These are phyloP conservation scores for Dactylellina sp. DNA, from an alignment of 2,329 filamentous ascomycete genomes.

Conservation along the genomic window DNA sequence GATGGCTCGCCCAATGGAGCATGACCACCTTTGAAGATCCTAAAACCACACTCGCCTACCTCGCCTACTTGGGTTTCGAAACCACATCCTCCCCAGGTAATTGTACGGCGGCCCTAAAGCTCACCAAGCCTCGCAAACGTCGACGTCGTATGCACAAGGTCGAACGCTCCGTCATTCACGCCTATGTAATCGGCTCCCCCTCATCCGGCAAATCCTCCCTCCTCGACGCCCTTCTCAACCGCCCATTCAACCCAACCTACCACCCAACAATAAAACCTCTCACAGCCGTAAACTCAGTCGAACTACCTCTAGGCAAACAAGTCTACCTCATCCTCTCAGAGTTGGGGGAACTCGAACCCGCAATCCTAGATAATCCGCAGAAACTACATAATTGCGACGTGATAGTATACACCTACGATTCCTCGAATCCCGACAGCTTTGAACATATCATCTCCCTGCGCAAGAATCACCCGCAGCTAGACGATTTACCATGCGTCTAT, in stretches of 20 bases:
- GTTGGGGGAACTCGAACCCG: conserved; percentile 92
- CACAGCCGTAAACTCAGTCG: conserved; percentile 93
- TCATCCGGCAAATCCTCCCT: conserved; percentile 87
- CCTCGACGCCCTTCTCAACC: conserved; percentile 88
- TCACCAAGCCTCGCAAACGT: conserved; percentile 90
- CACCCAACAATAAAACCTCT: conserved; percentile 95
- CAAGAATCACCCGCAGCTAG: conserved; percentile 81
- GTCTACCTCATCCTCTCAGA: conserved; percentile 97
- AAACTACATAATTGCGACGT: conserved; percentile 94
- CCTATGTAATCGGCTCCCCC: conserved; percentile 87
- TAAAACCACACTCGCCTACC: conserved; percentile 92
- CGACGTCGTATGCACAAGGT: conserved; percentile 84
- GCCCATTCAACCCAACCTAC: conserved; percentile 85
- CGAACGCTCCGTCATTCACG: conserved; percentile 92
- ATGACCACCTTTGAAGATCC: conserved; percentile 99
- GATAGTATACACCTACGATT: conserved; percentile 95
- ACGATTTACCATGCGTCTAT: conserved; percentile 90
- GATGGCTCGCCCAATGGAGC: conserved; percentile 98
- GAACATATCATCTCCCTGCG: conserved; percentile 87
- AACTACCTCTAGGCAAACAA: conserved; percentile 94
- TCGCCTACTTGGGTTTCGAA: conserved; percentile 96
- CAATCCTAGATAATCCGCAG: conserved; percentile 88
- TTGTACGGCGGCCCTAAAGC: conserved; percentile 85
- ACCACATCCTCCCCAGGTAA: conserved; percentile 79
- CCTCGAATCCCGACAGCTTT: conserved; percentile 95